Percentiles rank a stretch among this genome's conserved stretches.
Evolutionary conservation across 2,329 filamentous ascomycete genomes (phyloP).

Genomic region (Colletotrichum nymphaeae): DNA sequence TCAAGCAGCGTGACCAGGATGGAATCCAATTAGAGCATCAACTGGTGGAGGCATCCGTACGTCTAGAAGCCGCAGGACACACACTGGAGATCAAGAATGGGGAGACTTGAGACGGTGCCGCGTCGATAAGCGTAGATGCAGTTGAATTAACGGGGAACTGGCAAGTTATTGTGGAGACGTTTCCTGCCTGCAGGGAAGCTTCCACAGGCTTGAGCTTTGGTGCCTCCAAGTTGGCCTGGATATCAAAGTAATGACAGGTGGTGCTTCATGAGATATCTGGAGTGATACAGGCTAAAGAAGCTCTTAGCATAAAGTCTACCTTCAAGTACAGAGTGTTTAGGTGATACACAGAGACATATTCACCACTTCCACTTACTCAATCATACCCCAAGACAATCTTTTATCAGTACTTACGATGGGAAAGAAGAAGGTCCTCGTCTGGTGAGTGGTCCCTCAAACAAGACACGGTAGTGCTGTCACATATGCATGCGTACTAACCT

Average conservation of each 20-base stretch:
- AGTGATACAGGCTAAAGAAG: not conserved
- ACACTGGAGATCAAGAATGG: not conserved
- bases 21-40: not conserved
- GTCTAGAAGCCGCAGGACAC: not conserved
- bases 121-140: conserved; percentile 13
- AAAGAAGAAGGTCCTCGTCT: conserved; percentile 42
- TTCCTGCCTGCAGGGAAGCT: not conserved
- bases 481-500: not conserved
- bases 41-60: not conserved
- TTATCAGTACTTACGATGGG: conserved; percentile 31
- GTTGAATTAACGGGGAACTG: not conserved
- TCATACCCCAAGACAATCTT: not conserved
- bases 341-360: not conserved
- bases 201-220: not conserved
- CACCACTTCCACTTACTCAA: not conserved
- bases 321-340: not conserved
- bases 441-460: conserved; percentile 17
- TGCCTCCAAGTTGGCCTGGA: not conserved
- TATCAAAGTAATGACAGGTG: not conserved
- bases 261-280: not conserved
- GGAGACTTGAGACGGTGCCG: not conserved
- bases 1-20: not conserved
- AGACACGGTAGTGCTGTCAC: not conserved
- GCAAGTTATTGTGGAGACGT: conserved; percentile 2
- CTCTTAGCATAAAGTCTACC: not conserved